Percentiles rank a stretch among this genome's conserved stretches.
Evolutionary conservation across 2,329 filamentous ascomycete species (phyloP).

Genomic region (Aspergillus clavatus): DNA sequence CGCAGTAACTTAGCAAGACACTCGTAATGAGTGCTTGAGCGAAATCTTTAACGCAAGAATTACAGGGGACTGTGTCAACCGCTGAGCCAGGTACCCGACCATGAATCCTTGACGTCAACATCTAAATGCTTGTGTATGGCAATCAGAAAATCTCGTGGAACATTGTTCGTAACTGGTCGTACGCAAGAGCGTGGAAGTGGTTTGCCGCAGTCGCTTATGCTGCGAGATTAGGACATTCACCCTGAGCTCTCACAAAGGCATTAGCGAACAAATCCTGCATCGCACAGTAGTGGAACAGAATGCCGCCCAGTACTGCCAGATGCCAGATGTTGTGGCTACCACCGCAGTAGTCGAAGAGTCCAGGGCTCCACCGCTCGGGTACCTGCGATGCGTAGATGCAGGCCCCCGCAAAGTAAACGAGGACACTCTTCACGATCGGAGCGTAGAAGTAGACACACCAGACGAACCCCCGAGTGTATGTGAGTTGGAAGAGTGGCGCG

Average conservation of each 20-base stretch:
- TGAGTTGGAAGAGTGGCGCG: conserved; percentile 79
- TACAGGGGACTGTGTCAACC: neutral
- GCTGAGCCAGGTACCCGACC: neutral
- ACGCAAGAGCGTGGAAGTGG: neutral
- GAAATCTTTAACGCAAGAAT: conserved; percentile 9
- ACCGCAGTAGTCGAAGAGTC: conserved; percentile 90
- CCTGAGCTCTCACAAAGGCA: conserved; percentile 65
- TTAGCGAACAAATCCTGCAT: conserved; percentile 92
- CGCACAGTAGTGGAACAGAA: conserved; percentile 92
- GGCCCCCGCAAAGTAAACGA: conserved; percentile 82
- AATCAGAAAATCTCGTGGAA: conserved; percentile 1
- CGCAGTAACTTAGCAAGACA: neutral
- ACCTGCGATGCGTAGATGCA: conserved; percentile 86
- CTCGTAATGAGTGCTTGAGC: conserved; percentile 2
- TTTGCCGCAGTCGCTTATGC: conserved; percentile 10
- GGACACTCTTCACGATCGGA: conserved; percentile 75
- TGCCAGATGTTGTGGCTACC: conserved; percentile 98
- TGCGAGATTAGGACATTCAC: conserved; percentile 35
- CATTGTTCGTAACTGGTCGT: neutral
- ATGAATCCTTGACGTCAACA: neutral
- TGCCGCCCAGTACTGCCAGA: conserved; percentile 85
- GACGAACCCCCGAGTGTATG: conserved; percentile 66
- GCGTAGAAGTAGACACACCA: conserved; percentile 90
- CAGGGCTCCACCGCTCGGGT: conserved; percentile 88
- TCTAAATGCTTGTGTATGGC: conserved; percentile 2